A percentile compares a stretch with the other conserved stretches of the same genome.
Evolutionary conservation across 1,139 yeast genomes (phyloP).

Genomic region (Kodamaea derodonti): DNA sequence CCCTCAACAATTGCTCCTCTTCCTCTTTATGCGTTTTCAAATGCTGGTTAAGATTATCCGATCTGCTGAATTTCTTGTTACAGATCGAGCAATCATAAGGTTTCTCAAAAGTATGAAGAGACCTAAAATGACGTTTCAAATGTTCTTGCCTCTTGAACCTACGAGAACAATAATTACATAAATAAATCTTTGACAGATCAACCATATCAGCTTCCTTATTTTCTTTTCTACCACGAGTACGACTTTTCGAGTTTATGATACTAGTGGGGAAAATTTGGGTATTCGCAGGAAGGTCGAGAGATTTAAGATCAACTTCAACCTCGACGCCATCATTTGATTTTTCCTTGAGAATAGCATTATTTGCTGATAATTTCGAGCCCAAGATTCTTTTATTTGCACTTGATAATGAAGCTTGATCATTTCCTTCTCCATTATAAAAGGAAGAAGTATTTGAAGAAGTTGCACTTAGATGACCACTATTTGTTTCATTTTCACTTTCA

Average conservation of each 20-base stretch:
- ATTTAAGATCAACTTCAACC: conserved; percentile 40
- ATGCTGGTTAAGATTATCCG: conserved; percentile 75
- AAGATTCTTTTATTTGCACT: conserved; percentile 38
- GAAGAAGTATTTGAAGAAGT: conserved; percentile 10
- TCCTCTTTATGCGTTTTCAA: conserved; percentile 61
- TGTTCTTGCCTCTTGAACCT: conserved; percentile 78
- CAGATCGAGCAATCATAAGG: conserved; percentile 73
- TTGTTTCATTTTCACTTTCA: conserved; percentile 1
- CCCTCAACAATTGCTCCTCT: conserved; percentile 11
- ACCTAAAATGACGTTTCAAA: conserved; percentile 69
- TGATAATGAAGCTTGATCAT: not conserved
- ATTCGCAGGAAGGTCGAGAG: conserved; percentile 40
- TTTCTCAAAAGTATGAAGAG: conserved; percentile 70
- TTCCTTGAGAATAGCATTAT: conserved; percentile 11
- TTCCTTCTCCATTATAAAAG: conserved; percentile 18
- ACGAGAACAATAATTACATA: conserved; percentile 52
- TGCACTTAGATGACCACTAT: conserved; percentile 7
- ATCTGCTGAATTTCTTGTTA: conserved; percentile 68
- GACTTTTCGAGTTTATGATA: conserved; percentile 30
- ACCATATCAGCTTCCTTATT: conserved; percentile 44
- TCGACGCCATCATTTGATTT: conserved; percentile 26
- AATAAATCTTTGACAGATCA: conserved; percentile 39
- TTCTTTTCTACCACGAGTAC: conserved; percentile 46
- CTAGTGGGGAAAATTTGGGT: conserved; percentile 37
- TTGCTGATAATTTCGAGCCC: conserved; percentile 35